These are phyloP conservation scores for Purshia tridentata DNA, from an alignment of 306 rosid genomes.

Conservation along the genomic window DNA sequence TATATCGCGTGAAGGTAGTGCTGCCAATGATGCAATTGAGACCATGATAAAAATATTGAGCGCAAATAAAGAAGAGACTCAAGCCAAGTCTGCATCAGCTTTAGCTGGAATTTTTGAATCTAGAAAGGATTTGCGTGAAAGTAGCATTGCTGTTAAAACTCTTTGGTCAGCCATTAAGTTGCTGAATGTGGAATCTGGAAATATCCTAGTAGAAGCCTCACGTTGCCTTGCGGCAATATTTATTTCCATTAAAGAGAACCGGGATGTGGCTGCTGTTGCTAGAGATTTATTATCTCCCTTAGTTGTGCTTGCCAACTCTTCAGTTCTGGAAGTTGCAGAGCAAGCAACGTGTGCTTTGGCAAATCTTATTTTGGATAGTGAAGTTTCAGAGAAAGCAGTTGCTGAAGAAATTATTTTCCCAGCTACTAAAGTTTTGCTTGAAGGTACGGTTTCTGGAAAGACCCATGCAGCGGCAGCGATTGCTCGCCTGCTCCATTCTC, in stretches of 20 bases:
- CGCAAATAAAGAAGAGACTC: conserved; percentile 88
- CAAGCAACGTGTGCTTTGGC: conserved; percentile 85
- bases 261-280: conserved; percentile 75
- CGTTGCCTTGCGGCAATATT: conserved; percentile 89
- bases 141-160: conserved; percentile 79
- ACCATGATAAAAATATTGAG: conserved; percentile 76
- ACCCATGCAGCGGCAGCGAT: conserved; percentile 91
- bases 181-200: conserved; percentile 76
- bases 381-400: conserved; percentile 71
- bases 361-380: conserved; percentile 81
- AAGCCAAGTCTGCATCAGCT: conserved; percentile 90
- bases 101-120: conserved; percentile 87
- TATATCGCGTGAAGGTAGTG: conserved; percentile 90
- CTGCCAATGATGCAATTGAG: conserved; percentile 88
- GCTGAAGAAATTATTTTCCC: conserved; percentile 82
- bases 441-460: conserved; percentile 80
- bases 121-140: conserved; percentile 91
- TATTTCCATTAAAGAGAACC: conserved; percentile 90
- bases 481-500: conserved; percentile 84
- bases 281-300: conserved; percentile 64
- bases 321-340: conserved; percentile 84
- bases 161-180: conserved; percentile 65
- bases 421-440: conserved; percentile 82
- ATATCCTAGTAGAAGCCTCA: conserved; percentile 73
- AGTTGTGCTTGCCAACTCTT: conserved; percentile 67